Conservation (phyloP, 2,329 filamentous ascomycete genomes). For the Xylogone sp. region DNA sequence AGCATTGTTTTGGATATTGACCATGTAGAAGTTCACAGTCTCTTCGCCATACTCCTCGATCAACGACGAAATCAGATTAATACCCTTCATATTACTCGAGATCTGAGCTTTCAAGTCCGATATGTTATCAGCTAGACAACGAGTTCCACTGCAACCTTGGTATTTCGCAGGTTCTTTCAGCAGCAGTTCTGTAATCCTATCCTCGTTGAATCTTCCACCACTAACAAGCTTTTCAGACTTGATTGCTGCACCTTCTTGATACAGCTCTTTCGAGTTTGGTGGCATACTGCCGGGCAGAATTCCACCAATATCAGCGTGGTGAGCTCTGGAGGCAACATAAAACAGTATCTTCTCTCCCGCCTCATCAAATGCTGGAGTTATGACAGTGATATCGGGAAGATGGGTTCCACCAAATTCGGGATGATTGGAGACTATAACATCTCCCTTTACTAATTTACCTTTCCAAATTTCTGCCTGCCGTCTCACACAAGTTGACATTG, state of each 20-base stretch:
- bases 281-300: conserved; percentile 83
- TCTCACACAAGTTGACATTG: conserved; percentile 79
- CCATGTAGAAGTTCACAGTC: conserved; percentile 81
- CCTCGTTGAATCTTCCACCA: conserved; percentile 74
- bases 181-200: conserved; percentile 67
- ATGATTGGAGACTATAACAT: conserved; percentile 81
- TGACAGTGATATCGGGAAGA: conserved; percentile 76
- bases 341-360: conserved; percentile 42
- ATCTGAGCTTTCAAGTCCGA: conserved; percentile 86
- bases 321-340: conserved; percentile 43
- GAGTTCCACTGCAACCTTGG: conserved; percentile 72
- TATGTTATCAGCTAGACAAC: conserved; percentile 77
- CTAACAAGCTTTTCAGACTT: conserved; percentile 69
- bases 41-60: conserved; percentile 76
- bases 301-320: conserved; percentile 82
- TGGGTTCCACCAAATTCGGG: conserved; percentile 82
- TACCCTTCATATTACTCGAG: conserved; percentile 82
- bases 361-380: conserved; percentile 73
- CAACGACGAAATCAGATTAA: conserved; percentile 68
- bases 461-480: conserved; percentile 79
- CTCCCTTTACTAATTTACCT: conserved; percentile 71
- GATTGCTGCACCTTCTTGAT: conserved; percentile 62
- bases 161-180: conserved; percentile 71
- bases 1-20: conserved; percentile 75
- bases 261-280: conserved; percentile 63